Percentiles rank a stretch among this genome's conserved stretches.
These are phyloP conservation scores for Geopyxis carbonaria DNA, from an alignment of 495 filamentous ascomycete species.

Conservation along the genomic window DNA sequence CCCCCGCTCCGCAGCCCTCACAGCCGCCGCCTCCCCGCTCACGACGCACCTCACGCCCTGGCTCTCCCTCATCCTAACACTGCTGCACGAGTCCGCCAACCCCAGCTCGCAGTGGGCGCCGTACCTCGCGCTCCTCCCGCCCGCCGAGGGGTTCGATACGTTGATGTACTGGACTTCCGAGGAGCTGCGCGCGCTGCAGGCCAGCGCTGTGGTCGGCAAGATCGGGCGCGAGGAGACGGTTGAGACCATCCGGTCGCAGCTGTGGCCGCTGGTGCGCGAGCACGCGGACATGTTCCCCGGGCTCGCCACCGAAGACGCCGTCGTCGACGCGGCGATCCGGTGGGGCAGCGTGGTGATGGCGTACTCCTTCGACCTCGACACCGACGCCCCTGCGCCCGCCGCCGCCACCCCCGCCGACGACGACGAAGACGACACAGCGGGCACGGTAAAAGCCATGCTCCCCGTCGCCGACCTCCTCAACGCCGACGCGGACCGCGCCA, in stretches of 20 bases:
- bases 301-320: slow-evolving; percentile 16
- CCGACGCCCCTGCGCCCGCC: slow-evolving; percentile 23
- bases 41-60: too few relatives aligned
- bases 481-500: slow-evolving; percentile 72
- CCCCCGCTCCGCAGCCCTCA: slow-evolving; percentile 37
- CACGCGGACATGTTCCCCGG: slow-evolving; percentile 30
- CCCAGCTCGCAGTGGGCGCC: slow-evolving; percentile 51
- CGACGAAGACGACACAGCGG: slow-evolving; percentile 38
- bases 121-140: slow-evolving; percentile 68
- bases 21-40: slow-evolving; percentile 34
- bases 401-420: slow-evolving; percentile 29
- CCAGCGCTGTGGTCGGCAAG: slow-evolving; percentile 56
- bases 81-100: neutral
- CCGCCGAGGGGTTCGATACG: slow-evolving; percentile 64
- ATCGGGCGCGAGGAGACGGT: slow-evolving; percentile 63
- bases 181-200: slow-evolving; percentile 60
- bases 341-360: slow-evolving; percentile 86
- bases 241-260: slow-evolving; percentile 40
- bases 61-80: slow-evolving; percentile 25
- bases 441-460: slow-evolving; percentile 62
- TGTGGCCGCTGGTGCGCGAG: slow-evolving; percentile 42
- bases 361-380: slow-evolving; percentile 72
- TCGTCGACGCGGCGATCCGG: slow-evolving; percentile 40
- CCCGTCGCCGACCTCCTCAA: slow-evolving; percentile 87
- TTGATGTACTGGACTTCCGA: slow-evolving; percentile 73